Evolutionary conservation across 108 stramenopile species (phyloP).

Genomic region (Ochromonas danica): DNA sequence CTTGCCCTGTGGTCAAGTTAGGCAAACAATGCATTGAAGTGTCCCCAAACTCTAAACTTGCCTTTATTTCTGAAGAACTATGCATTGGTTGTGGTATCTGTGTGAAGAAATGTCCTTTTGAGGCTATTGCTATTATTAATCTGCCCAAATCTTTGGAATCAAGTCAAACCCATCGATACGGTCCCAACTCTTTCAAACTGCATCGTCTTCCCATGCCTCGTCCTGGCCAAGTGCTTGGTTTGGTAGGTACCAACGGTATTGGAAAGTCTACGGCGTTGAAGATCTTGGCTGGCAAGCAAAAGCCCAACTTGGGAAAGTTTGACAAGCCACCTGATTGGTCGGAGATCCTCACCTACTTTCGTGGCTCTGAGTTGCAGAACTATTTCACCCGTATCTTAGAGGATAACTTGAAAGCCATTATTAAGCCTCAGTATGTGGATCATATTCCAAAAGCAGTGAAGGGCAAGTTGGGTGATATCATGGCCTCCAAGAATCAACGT

Average conservation of each 20-base stretch:
- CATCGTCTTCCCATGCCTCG: conserved; percentile 98
- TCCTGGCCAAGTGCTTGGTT: conserved; percentile 89
- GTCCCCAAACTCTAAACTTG: conserved; percentile 75
- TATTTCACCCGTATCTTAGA: conserved; percentile 97
- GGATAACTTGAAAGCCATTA: conserved; percentile 94
- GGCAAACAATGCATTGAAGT: conserved; percentile 97
- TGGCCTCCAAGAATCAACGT: conserved; percentile 78
- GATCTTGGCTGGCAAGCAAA: conserved; percentile 93
- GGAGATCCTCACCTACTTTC: conserved; percentile 91
- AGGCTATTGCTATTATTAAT: conserved; percentile 96
- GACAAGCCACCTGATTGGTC: conserved; percentile 96
- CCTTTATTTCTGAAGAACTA: conserved; percentile 63
- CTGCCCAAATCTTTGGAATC: conserved; percentile 87
- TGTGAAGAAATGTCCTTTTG: conserved; percentile 95
- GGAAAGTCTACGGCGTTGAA: conserved; percentile 91
- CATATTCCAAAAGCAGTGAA: conserved; percentile 88
- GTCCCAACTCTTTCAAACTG: conserved; percentile 97
- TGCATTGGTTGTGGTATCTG: conserved; percentile 94
- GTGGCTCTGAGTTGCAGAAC: conserved; percentile 90
- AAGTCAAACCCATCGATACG: conserved; percentile 96
- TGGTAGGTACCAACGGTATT: conserved; percentile 98
- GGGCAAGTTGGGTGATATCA: conserved; percentile 76
- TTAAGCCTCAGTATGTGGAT: conserved; percentile 99
- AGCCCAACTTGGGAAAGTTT: conserved; percentile 87
- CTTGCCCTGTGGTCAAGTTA: conserved; percentile 87